Base-by-base conservation (phyloP, 2,329 filamentous ascomycete genomes). In the Volutella citrinella region DNA sequence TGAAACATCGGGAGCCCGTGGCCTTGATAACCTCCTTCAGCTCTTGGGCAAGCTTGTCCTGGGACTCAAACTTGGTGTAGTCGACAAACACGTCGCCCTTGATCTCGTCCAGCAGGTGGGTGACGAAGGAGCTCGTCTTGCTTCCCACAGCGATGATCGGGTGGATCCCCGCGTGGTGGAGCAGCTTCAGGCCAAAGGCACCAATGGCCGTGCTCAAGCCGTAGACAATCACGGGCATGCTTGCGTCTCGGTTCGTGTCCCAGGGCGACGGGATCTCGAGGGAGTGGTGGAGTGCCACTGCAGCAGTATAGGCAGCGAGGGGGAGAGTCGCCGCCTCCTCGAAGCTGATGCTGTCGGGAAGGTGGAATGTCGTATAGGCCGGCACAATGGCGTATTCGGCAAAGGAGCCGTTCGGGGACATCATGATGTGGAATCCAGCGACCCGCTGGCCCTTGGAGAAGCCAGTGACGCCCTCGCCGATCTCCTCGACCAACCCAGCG, bases 321-420 rank as follows among this genome's bases (percentile, higher is more conserved):
- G 76, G 76, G 18, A 80, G 67, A 10, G 76, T 75, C 11, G 76
- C 70, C 4, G 68, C 76, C 54, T 77, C 74, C 55, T 80, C 72
- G 32, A 75, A 78, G 14, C 61, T 65, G 4, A 65, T 64, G 13
- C 63, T 55, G 19, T 60, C 41, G 0, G 76, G 72, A 13, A 79
- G 59, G 44, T 70, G 71, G 49, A 80, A 79, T 0, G 76, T 79
- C 0, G 76, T 76, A 46, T 74, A 64, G 20, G 68, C 65, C 57
- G 65, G 71, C 0, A 71, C 69, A 10, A 82, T 57, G 4, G 76
- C 73, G 44, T 82, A 83, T 49, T 82, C 78, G 5, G 78, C 80
- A 40, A 72, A 84, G 7, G 64, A 69, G 4, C 80, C 80, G 21
- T 66, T 52, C 0, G 68, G 62, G 1, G 60, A 58, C 26, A 57